Percentiles rank a stretch among this genome's conserved stretches.
Evolutionary conservation across 2,329 filamentous ascomycete species (phyloP).

Genomic region (Colletotrichum tropicicola): DNA sequence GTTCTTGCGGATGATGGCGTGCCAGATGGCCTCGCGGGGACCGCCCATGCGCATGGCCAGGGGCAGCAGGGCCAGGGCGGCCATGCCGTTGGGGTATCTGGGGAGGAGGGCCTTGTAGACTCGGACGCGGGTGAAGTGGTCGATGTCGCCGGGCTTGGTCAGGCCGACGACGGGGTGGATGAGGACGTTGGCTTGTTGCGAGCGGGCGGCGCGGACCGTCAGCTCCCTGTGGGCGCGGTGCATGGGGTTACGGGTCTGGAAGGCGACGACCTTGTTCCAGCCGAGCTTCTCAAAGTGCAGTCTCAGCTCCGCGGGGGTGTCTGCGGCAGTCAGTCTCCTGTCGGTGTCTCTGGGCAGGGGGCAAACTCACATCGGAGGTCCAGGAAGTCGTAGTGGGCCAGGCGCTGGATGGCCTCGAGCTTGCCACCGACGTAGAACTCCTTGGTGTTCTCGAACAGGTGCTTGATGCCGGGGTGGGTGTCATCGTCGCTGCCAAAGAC

Average conservation of each 20-base stretch:
- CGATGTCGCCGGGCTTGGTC: constrained; percentile 98
- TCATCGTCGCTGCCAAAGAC: constrained; percentile 94
- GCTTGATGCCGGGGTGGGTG: constrained; percentile 91
- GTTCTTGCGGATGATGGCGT: constrained; percentile 99
- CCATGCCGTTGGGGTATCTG: constrained; percentile 99
- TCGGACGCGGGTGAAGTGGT: constrained; percentile 98
- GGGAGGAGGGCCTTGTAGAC: constrained; percentile 98
- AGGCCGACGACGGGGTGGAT: constrained; percentile 99
- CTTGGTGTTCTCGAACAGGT: constrained; percentile 81
- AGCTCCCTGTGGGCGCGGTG: constrained; percentile 98
- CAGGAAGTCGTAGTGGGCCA: constrained; percentile 99
- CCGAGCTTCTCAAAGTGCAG: constrained; percentile 99
- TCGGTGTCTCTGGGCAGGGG: background rate
- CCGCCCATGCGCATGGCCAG: constrained; percentile 99
- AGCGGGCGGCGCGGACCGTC: constrained; percentile 94
- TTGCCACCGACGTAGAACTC: constrained; percentile 97
- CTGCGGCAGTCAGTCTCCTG: constrained; percentile 42
- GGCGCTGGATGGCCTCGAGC: constrained; percentile 91
- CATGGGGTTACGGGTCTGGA: constrained; percentile 99
- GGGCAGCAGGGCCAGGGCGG: constrained; percentile 91
- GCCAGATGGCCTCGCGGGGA: constrained; percentile 98
- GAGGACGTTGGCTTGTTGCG: constrained; percentile 96
- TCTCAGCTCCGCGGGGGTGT: constrained; percentile 93
- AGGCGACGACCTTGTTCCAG: constrained; percentile 96
- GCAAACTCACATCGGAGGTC: constrained; percentile 81